Evolutionary conservation across 2,329 filamentous ascomycete species (phyloP), one percentile per base, ranked within the genome.

Genomic region (Venturia oleaginea): DNA sequence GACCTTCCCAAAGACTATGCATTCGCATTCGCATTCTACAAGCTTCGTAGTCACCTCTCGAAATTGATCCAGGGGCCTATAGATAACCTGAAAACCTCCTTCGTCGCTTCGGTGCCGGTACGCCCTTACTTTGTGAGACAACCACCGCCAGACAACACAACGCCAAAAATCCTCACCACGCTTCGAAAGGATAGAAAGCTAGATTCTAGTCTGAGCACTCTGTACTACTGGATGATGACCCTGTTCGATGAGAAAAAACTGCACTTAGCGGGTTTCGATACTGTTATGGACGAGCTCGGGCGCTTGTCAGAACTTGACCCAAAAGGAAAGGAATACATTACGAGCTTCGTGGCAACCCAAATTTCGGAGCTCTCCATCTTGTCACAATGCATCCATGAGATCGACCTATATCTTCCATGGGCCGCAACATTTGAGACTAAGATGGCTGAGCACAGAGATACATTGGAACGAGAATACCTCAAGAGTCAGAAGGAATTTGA

Each of bases 331-430:
- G 4, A 34, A 7, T 17, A 27, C 22, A 17, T 57, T 8, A 5
- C 51, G 4, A 17, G 17, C 32, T 15, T 27, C n/a, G 24, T 34
- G 24, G 51, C 13, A 19, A 27, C 6, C 13, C 4, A 27, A 15
- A 27, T 57, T 27, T 15, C 77, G 2, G 76, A 82, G 19, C 69
- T 84, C 0, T 76, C 79, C 2, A 76, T 84, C 40, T 46, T 82
- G 0, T 68, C 73, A 1, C 71, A 84, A 65, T 80, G 78, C 60
- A 34, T 77, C 8, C 70, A 71, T 5, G 80, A 84, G 65, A 67
- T 84, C 3, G 70, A 80, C 1, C 65, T 77, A 0, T 83, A 78
- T 66, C 77, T 80, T 57, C 81, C 81, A 0, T 83, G 81, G 80
- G 78, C 79, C 3, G 71, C 69, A 38, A 72, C 67, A 0, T 81